phyloP scores from a whole-genome alignment of 2,329 filamentous ascomycete genomes.

The Chalaropsis thielavioides region DNA sequence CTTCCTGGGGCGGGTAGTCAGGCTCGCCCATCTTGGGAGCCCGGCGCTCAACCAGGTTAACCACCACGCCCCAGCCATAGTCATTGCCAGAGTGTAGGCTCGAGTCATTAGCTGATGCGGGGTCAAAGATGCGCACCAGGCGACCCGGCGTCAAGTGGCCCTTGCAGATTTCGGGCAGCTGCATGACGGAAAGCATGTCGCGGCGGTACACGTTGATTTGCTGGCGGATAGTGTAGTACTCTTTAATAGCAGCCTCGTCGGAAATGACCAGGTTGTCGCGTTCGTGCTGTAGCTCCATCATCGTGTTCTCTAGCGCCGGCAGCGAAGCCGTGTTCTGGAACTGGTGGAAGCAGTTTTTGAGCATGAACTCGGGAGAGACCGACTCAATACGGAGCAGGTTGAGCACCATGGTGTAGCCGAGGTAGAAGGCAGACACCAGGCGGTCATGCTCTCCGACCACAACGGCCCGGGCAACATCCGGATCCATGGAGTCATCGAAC shows the following conservation, averaged over 20 bases:
- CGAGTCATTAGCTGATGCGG: constrained; percentile 29
- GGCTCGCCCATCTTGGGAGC: constrained; percentile 52
- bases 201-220: constrained; percentile 70
- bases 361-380: constrained; percentile 97
- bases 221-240: constrained; percentile 83
- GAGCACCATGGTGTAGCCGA: constrained; percentile 98
- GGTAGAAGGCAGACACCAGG: constrained; percentile 91
- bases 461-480: constrained; percentile 82
- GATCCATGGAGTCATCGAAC: constrained; percentile 94
- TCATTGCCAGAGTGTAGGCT: constrained; percentile 34
- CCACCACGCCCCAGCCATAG: constrained; percentile 88
- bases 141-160: constrained; percentile 80
- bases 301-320: constrained; percentile 65
- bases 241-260: constrained; percentile 77
- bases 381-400: constrained; percentile 95
- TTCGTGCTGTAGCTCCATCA: constrained; percentile 64
- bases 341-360: constrained; percentile 96
- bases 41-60: constrained; percentile 55
- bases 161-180: constrained; percentile 74
- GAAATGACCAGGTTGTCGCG: constrained; percentile 60
- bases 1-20: constrained; percentile 58
- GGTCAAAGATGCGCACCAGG: constrained; percentile 70
- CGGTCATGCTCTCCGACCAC: constrained; percentile 94
- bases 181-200: constrained; percentile 84
- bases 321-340: constrained; percentile 93